Evolutionary conservation across 805 yeast species (phyloP).

Genomic region (Tetrapisispora phaffii): DNA sequence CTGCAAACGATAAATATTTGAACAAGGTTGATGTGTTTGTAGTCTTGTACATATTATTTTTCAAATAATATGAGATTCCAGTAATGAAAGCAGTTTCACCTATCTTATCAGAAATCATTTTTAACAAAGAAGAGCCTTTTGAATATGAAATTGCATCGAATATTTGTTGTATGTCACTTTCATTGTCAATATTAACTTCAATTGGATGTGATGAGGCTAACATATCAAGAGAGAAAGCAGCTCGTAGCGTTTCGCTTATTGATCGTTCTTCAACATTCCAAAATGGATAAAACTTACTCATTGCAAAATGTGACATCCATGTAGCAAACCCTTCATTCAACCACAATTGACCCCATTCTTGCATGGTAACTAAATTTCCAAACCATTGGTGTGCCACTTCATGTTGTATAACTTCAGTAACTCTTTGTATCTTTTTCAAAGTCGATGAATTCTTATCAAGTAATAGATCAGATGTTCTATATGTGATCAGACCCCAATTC

Average conservation of each 20-base stretch:
- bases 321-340: constrained; percentile 85
- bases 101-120: constrained; percentile 70
- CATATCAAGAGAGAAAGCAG: constrained; percentile 65
- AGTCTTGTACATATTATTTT: constrained; percentile 66
- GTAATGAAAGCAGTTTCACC: constrained; percentile 68
- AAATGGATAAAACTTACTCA: constrained; percentile 64
- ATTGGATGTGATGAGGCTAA: constrained; percentile 78
- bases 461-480: constrained; percentile 64
- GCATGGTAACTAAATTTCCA: constrained; percentile 84
- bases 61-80: constrained; percentile 70
- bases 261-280: constrained; percentile 84
- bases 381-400: constrained; percentile 91
- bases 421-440: constrained; percentile 55
- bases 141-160: constrained; percentile 78
- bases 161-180: constrained; percentile 72
- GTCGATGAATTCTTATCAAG: constrained; percentile 63
- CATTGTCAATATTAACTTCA: constrained; percentile 69
- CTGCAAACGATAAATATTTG: constrained; percentile 57
- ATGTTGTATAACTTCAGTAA: constrained; percentile 78
- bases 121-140: constrained; percentile 69
- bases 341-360: constrained; percentile 88
- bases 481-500: constrained; percentile 73
- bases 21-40: constrained; percentile 69
- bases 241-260: constrained; percentile 68
- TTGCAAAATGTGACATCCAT: constrained; percentile 83